These are phyloP conservation scores for Geotrichum ghanense DNA, from an alignment of 805 yeast species.

Conservation along the genomic window DNA sequence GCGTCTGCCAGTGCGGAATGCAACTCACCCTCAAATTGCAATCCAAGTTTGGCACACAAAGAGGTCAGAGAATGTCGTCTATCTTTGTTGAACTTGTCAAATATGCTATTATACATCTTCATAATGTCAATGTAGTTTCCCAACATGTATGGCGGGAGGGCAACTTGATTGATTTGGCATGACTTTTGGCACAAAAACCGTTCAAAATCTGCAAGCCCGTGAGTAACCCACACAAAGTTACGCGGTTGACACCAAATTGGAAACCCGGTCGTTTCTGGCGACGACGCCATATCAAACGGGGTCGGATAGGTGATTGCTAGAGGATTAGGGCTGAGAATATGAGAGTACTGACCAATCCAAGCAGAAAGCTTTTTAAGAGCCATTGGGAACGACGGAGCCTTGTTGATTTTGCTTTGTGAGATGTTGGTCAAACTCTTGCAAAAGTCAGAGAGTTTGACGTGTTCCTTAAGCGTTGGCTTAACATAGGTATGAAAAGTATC, in stretches of 20 bases:
- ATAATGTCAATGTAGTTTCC: slow-evolving; percentile 1
- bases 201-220: slow-evolving; percentile 3
- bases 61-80: background rate
- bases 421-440: slow-evolving; percentile 1
- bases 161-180: background rate
- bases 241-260: slow-evolving; percentile 1
- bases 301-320: background rate
- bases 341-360: background rate
- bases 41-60: background rate
- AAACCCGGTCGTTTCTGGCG: background rate
- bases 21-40: background rate
- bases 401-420: background rate
- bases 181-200: slow-evolving; percentile 1
- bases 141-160: slow-evolving; percentile 2
- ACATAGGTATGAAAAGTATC: slow-evolving; percentile 2
- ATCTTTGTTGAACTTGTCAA: background rate
- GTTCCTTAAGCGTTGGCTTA: background rate
- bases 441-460: background rate
- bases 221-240: slow-evolving; percentile 3
- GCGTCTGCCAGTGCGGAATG: background rate
- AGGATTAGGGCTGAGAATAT: slow-evolving; percentile 1
- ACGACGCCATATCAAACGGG: background rate
- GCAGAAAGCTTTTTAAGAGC: background rate
- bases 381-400: background rate
- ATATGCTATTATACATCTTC: background rate